phyloP scores from a whole-genome alignment of 164 flowering plant genomes.

The Amborella trichopoda region DNA sequence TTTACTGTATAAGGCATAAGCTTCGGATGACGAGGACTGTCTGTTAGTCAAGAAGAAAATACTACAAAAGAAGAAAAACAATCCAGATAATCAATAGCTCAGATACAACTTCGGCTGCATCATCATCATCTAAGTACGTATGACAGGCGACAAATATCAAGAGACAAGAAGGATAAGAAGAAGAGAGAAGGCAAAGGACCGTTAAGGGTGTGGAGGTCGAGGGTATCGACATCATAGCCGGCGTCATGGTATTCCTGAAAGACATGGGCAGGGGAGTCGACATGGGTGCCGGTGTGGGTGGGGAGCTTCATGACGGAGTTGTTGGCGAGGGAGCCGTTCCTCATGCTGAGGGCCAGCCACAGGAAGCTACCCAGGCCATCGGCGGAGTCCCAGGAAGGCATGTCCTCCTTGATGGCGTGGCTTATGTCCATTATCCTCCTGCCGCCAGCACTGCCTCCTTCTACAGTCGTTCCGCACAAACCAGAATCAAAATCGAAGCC shows the following conservation, averaged over 20 bases:
- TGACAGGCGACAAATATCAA: no score
- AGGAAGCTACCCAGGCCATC: constrained; percentile 62
- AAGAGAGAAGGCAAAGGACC: constrained; percentile 19
- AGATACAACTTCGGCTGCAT: no score
- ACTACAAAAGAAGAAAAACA: no score
- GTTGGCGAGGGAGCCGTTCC: constrained; percentile 74
- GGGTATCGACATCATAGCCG: constrained; percentile 85
- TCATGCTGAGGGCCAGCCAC: constrained; percentile 56
- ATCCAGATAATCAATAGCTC: no score
- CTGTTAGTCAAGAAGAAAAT: no score
- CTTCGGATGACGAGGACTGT: no score
- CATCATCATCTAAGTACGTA: no score
- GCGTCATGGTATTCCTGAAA: constrained; percentile 70
- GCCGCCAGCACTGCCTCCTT: no score
- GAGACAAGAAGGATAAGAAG: constrained; percentile 3
- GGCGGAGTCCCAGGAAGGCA: constrained; percentile 41
- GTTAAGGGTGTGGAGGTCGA: constrained; percentile 69
- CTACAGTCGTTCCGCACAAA: no score
- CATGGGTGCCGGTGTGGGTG: constrained; percentile 87
- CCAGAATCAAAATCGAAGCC: no score
- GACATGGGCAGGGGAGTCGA: constrained; percentile 85
- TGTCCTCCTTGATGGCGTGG: constrained; percentile 32
- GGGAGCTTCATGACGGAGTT: constrained; percentile 61
- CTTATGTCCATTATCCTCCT: constrained; percentile 72
- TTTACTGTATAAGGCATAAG: no score